A percentile compares a stretch with the other conserved stretches of the same genome.
Conservation (phyloP, 2,329 filamentous ascomycete species). For the Cladosporium velox region DNA sequence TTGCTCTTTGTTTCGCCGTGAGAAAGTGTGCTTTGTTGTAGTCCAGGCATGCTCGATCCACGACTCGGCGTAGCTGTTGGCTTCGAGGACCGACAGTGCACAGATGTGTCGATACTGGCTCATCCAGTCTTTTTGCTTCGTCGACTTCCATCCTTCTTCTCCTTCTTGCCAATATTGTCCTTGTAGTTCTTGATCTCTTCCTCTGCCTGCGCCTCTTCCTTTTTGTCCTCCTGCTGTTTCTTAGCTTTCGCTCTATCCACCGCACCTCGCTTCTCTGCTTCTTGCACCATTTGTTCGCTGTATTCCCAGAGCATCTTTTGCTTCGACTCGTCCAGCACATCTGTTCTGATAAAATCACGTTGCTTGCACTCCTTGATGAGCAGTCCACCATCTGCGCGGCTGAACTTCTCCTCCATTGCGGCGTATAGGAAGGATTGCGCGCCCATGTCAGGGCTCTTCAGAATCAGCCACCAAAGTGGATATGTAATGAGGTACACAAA, state of each 20-base stretch:
- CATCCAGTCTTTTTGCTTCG: conserved; percentile 24
- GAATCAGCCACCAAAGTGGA: conserved; percentile 78
- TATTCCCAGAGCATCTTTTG: conserved; percentile 89
- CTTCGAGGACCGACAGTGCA: background rate
- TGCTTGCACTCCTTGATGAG: conserved; percentile 87
- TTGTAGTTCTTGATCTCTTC: conserved; percentile 37
- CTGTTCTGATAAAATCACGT: conserved; percentile 68
- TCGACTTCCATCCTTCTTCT: conserved; percentile 34
- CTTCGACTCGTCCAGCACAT: conserved; percentile 73
- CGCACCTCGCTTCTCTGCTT: conserved; percentile 77
- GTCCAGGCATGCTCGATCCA: background rate
- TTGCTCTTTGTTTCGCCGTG: background rate
- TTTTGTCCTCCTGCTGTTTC: conserved; percentile 47
- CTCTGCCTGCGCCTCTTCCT: conserved; percentile 39
- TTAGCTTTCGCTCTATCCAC: conserved; percentile 60
- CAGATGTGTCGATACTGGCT: background rate
- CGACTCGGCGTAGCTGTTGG: background rate
- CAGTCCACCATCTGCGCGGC: conserved; percentile 65
- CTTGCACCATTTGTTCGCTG: conserved; percentile 80
- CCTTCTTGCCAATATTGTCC: conserved; percentile 39
- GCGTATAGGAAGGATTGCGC: conserved; percentile 86
- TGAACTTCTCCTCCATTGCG: conserved; percentile 75
- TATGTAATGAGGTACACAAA: conserved; percentile 75
- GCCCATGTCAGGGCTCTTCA: conserved; percentile 82
- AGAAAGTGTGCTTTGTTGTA: background rate